Evolutionary conservation across 2,329 filamentous ascomycete species (phyloP), one percentile per base, ranked within the genome.

Genomic region (Talaromyces sp.): DNA sequence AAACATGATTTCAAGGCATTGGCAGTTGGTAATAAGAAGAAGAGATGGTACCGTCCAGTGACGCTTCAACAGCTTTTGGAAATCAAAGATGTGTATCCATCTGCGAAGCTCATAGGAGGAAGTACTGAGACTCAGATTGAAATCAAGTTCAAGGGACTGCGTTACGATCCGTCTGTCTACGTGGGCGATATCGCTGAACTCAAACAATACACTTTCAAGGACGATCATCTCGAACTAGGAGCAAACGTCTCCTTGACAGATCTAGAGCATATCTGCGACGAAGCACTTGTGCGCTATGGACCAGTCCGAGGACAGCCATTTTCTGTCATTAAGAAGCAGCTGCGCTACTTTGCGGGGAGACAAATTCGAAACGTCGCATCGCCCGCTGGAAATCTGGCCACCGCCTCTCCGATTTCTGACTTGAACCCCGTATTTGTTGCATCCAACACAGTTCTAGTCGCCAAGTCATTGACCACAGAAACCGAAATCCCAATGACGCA

Each of bases 311-410:
- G 87, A 0, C 95, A 98, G 73, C 88, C 95, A 0, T 97, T 98
- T 74, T 84, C 85, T n/a, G 92, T 92, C 0, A 95, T 98, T 66
- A 85, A 94, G 73, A 98, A 97, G 76, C 94, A 98, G 76, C 87
- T 99, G 63, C 90, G 90, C 69, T 97, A 94, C 75, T 98, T 99
- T 78, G 95, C 94, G 61, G 95, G 95, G 54, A 84, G 95, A 56
- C 95, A 99, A 73, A 98, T 99, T 73, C 87, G 95, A 70, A 99
- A 98, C 72, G 94, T 97, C n/a, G 95, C 94, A 35, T 97, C 95
- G 0, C 94, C 93, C 0, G 95, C 95, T 0, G 95, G 95, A 50
- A 99, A 98, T 72, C 79, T 99, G 37, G 93, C 90, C 1, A 99
- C 95, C 0, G 95, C 95, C 0, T 97, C 93, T 27, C 95, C 95